These are phyloP conservation scores for Haemoproteus tartakovskyi DNA, from an alignment of 169 alveolate genomes.

Conservation along the genomic window DNA sequence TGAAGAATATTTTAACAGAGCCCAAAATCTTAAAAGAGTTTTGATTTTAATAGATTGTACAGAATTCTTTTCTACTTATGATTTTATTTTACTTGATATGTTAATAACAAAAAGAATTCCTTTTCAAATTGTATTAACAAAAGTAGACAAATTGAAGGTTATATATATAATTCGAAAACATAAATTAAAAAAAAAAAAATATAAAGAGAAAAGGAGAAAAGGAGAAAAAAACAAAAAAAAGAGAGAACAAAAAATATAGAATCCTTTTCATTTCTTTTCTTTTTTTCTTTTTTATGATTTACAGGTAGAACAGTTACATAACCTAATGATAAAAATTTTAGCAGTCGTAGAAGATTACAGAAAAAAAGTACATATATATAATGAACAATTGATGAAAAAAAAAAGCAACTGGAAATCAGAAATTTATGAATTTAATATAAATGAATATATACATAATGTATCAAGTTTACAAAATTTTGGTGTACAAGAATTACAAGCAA, in stretches of 20 bases:
- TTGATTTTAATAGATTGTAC: slow-evolving; percentile 77
- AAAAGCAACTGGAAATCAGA: not conserved
- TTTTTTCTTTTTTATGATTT: not conserved
- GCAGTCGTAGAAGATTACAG: slow-evolving; percentile 28
- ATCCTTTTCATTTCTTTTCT: not conserved
- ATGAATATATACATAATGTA: slow-evolving; percentile 28
- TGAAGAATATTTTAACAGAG: slow-evolving; percentile 45
- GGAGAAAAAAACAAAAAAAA: no score
- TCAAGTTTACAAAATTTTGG: slow-evolving; percentile 54
- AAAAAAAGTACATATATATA: slow-evolving; percentile 14
- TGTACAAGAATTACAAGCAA: slow-evolving; percentile 32
- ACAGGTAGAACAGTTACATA: slow-evolving; percentile 39
- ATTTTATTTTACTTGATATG: slow-evolving; percentile 77
- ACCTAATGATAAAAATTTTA: slow-evolving; percentile 25
- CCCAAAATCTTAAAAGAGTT: slow-evolving; percentile 70
- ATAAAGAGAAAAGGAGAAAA: no score
- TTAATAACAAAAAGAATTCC: slow-evolving; percentile 74
- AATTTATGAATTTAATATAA: slow-evolving; percentile 33
- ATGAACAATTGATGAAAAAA: slow-evolving; percentile 9
- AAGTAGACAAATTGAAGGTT: slow-evolving; percentile 76
- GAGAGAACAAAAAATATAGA: no score
- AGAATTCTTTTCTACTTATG: slow-evolving; percentile 76
- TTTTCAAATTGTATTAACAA: slow-evolving; percentile 81
- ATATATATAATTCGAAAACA: no score
- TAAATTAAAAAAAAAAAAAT: no score